Base-by-base conservation (phyloP, 1,284 basidiomycete species). In the Tremellales sp. region DNA sequence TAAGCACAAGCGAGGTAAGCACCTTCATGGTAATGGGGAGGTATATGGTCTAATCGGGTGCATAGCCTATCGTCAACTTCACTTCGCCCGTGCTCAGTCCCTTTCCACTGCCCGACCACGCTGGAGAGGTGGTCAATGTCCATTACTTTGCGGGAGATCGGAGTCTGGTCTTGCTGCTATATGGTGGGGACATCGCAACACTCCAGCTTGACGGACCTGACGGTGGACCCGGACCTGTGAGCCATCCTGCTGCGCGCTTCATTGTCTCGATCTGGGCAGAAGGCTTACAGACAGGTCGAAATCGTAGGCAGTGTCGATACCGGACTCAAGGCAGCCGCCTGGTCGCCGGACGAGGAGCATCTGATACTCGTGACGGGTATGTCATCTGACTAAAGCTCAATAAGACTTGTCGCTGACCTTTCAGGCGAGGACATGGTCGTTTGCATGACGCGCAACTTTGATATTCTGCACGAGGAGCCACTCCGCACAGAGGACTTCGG, bases 291-390 rank as follows among this genome's bases (percentile, higher is more conserved):
- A 44, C 43, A 72, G 82, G 74, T 81, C 40, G 87, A 92, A 57
- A 80, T 89, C 4, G 84, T 92, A 45, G 93, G 94, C 4, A 85
- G 85, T 0, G 82, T 97, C 13, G 90, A 96, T 51, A 79, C 82
- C 23, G 91, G 89, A 0, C 85, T 98, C 46, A 75, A 83, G 39
- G 84, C 86, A 2, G 91, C 89, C 2, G 78, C 81, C 4, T 97
- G 92, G 91, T 86, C 86, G 51, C 90, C 93, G 2, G 93, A 97
- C 67, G 88, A 93, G 48, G 84, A 90, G 31, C 75, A 90, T 19
- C 77, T 97, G 3, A 82, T 83, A 1, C 77, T 97, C 17, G 78
- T 87, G 8, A 91, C 87, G 41, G 86, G 89, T 85, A 51, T 45
- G 76, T 53, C n/a, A 2, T 3, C n/a, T 22, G 24, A 27, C 49